Evolutionary conservation across 2,329 filamentous ascomycete species (phyloP).

Genomic region (Daldinia sp.): DNA sequence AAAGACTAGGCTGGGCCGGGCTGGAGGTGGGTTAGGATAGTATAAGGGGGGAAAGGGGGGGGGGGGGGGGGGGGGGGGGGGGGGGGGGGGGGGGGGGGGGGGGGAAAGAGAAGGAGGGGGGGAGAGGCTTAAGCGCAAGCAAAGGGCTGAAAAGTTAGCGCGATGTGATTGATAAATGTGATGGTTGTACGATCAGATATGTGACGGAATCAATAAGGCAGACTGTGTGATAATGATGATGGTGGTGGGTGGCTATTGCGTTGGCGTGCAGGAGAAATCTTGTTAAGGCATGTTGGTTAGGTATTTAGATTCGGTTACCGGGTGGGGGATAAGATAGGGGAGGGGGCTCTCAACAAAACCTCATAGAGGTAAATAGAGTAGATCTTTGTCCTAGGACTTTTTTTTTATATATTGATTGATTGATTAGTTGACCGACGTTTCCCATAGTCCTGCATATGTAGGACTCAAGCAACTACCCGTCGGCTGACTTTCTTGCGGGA

Average conservation of each 20-base stretch:
- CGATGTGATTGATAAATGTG: constrained; percentile 4
- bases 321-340: not conserved
- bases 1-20: not conserved
- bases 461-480: constrained; percentile 2
- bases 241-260: not conserved
- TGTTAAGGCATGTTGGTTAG: not conserved
- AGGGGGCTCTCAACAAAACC: too few species aligned
- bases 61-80: not conserved
- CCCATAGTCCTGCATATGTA: constrained; percentile 7
- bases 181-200: not conserved
- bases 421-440: not conserved
- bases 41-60: not conserved
- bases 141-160: constrained; percentile 3
- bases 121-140: not conserved
- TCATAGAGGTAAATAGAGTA: not conserved
- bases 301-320: not conserved
- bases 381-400: not conserved
- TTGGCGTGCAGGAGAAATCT: not conserved
- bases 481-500: not conserved
- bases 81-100: not conserved
- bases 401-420: not conserved
- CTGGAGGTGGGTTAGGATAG: constrained; percentile 5
- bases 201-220: not conserved
- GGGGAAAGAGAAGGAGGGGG: not conserved
- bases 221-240: not conserved